phyloP scores from a whole-genome alignment of 305 asterid genomes.

The Ajuga reptans region DNA sequence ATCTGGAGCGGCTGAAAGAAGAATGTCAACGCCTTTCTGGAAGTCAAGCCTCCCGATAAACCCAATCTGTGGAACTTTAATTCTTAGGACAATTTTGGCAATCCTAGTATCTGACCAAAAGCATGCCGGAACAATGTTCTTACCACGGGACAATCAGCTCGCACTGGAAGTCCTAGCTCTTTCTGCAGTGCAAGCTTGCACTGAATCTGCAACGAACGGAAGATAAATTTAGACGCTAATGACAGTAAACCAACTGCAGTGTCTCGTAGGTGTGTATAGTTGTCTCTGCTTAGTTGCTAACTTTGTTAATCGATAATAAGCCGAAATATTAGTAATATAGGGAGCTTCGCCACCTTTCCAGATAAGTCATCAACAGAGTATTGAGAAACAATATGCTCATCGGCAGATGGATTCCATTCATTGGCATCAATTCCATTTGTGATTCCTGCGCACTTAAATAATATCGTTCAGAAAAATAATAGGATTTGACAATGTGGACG shows the following conservation, averaged over 20 bases:
- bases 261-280: neutral
- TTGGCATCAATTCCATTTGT: slow-evolving; percentile 73
- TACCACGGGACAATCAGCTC: slow-evolving; percentile 76
- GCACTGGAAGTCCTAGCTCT: slow-evolving; percentile 83
- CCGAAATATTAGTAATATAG: neutral
- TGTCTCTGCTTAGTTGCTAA: neutral
- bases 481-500: neutral
- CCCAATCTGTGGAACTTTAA: slow-evolving; percentile 53
- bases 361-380: slow-evolving; percentile 73
- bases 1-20: slow-evolving; percentile 75
- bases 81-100: slow-evolving; percentile 6
- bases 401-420: slow-evolving; percentile 82
- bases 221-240: neutral
- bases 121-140: slow-evolving; percentile 20
- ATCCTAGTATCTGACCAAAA: neutral
- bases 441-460: slow-evolving; percentile 52
- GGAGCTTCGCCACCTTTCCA: slow-evolving; percentile 61
- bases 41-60: slow-evolving; percentile 91
- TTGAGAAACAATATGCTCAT: slow-evolving; percentile 45
- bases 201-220: slow-evolving; percentile 38
- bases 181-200: slow-evolving; percentile 81
- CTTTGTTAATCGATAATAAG: neutral
- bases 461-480: neutral
- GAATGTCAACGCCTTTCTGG: slow-evolving; percentile 92
- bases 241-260: neutral